Conservation (phyloP, 2,329 filamentous ascomycete species). For the Botrytis fabae region DNA sequence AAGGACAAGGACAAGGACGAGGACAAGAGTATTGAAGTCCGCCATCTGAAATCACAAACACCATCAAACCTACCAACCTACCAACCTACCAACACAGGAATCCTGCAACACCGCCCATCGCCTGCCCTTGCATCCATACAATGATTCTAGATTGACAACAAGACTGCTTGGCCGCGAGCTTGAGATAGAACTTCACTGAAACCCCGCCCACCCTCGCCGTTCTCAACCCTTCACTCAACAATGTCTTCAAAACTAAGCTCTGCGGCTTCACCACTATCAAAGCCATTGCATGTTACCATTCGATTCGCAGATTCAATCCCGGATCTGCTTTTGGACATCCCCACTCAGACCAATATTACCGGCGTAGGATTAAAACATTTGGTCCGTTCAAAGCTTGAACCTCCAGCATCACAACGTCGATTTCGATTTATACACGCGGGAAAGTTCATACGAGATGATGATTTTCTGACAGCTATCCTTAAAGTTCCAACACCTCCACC, state of each 20-base stretch:
- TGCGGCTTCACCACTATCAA: conserved; percentile 3
- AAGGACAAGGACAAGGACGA: background rate
- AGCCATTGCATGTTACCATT: conserved; percentile 71
- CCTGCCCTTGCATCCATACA: background rate
- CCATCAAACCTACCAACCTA: background rate
- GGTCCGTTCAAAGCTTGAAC: conserved; percentile 70
- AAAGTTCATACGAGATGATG: conserved; percentile 75
- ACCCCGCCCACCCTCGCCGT: background rate
- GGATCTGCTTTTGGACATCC: conserved; percentile 78
- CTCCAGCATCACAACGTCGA: conserved; percentile 62
- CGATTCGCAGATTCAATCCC: conserved; percentile 86
- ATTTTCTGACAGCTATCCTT: conserved; percentile 67
- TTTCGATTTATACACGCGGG: conserved; percentile 90
- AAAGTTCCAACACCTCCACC: conserved; percentile 58
- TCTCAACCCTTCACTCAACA: background rate
- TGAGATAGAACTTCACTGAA: background rate
- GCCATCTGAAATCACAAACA: background rate
- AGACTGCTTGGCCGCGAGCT: background rate
- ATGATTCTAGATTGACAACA: background rate
- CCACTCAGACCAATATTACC: conserved; percentile 66
- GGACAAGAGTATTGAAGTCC: background rate
- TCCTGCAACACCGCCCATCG: background rate
- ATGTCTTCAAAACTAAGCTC: conserved; percentile 19
- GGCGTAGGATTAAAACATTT: conserved; percentile 78
- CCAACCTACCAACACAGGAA: too few species aligned